Evolutionary conservation across 306 rosid species (phyloP), one percentile per base, ranked within the genome.

Genomic region (Pyrus pyrifolia): DNA sequence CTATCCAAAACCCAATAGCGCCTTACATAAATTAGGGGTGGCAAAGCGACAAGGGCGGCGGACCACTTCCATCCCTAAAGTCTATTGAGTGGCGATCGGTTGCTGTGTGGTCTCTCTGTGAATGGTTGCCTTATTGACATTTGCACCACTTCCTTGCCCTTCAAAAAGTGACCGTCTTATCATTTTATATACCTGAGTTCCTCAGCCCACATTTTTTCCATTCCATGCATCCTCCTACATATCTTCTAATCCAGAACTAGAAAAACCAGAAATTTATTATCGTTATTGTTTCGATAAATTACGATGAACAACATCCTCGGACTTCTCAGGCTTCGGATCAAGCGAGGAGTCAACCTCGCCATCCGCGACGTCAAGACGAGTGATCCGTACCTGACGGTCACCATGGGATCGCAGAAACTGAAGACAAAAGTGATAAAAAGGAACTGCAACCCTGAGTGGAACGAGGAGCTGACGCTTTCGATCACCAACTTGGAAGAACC

Each of bases 371-470:
- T 86, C 10, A 77, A 65, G 31, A 80, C 86, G 70, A 95, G 99
- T 22, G 99, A 95, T 25, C 97, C 99, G 64, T 95, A 89, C 78
- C 89, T 92, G 1, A 81, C 87, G 29, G 70, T 90, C 75, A 31
- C 76, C 58, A 70, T 78, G 79, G 97, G 72, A 8, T 52, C 72
- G 67, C 87, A 92, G 91, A 92, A 80, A 69, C 19, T 92, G 78
- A 95, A 87, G 78, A 88, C 97, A 51, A 79, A 86, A 53, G 91
- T 83, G 29, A 55, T 90, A 19, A 88, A 85, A 15, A 83, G 75
- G 5, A 82, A 83, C 57, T 81, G 89, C 83, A 90, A 95, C 77
- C 99, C 99, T 4, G 80, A 79, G 45, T 95, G 99, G 99, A 80
- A 95, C 60, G 96, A 92, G 62, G 97, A 92, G 57, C 45, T 92